Conservation (phyloP, 1,139 yeast species). For the Kurtzmaniella quercitrusa region DNA sequence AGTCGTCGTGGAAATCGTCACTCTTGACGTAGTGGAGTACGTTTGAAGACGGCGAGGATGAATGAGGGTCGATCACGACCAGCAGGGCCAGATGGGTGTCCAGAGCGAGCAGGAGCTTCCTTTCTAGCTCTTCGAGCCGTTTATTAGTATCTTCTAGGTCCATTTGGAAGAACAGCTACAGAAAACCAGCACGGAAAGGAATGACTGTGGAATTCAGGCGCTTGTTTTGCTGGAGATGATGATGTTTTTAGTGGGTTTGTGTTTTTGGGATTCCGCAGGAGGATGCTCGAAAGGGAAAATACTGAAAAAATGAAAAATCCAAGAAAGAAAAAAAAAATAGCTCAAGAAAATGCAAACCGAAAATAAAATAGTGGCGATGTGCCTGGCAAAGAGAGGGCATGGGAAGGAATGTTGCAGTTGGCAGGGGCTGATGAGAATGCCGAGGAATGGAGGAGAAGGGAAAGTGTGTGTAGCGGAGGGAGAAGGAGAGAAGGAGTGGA, state of each 20-base stretch:
- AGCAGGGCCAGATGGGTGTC: conserved; percentile 1
- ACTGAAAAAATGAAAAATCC: not conserved
- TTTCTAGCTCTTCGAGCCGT: conserved; percentile 1
- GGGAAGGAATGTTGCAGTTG: not conserved
- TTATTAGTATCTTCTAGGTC: conserved; percentile 2
- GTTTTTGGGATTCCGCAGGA: not conserved
- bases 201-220: not conserved
- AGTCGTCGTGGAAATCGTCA: conserved; percentile 9
- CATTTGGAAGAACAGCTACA: not conserved
- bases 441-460: not conserved
- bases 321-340: not conserved
- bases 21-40: conserved; percentile 3
- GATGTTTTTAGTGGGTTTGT: not conserved
- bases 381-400: not conserved
- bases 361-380: not conserved
- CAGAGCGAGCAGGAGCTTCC: conserved; percentile 2
- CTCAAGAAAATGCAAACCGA: not conserved
- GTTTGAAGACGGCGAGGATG: not conserved
- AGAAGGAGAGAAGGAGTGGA: too few species aligned
- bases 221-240: not conserved
- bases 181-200: too few species aligned
- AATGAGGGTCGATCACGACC: conserved; percentile 1
- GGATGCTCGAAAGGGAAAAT: not conserved
- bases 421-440: too few species aligned
- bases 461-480: too few species aligned